Conservation (phyloP, 169 alveolate species). For the Cryptosporidium bovis region DNA sequence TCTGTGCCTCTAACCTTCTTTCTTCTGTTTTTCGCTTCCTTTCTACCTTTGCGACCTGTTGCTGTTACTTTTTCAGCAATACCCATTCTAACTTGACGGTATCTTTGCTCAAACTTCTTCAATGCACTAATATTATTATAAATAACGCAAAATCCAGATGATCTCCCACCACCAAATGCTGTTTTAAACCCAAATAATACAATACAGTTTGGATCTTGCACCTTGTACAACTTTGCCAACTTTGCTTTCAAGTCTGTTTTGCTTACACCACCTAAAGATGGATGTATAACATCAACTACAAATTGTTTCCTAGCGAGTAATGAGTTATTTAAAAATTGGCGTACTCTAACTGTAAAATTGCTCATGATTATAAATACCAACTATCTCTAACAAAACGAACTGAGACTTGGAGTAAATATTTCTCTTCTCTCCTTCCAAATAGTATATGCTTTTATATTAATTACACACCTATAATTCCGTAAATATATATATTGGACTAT, state of each 20-base stretch:
- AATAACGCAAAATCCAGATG: slow-evolving; percentile 94
- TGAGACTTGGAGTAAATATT: background rate
- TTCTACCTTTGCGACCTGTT: slow-evolving; percentile 88
- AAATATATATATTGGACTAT: no score
- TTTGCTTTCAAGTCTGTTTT: slow-evolving; percentile 90
- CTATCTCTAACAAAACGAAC: background rate
- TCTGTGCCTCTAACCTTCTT: slow-evolving; percentile 85
- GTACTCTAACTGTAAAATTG: slow-evolving; percentile 85
- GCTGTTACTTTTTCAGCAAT: slow-evolving; percentile 83
- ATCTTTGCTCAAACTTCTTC: slow-evolving; percentile 88
- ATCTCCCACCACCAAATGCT: slow-evolving; percentile 96
- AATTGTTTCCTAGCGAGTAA: slow-evolving; percentile 91
- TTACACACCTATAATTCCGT: no score
- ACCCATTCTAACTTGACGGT: slow-evolving; percentile 88
- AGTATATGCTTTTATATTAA: no score
- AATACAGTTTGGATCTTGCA: slow-evolving; percentile 86
- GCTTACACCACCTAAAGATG: slow-evolving; percentile 91
- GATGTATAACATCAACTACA: slow-evolving; percentile 92
- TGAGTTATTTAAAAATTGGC: slow-evolving; percentile 90
- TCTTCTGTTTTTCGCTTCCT: slow-evolving; percentile 89
- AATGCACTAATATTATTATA: slow-evolving; percentile 91
- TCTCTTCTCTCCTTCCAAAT: background rate
- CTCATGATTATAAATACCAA: slow-evolving; percentile 13
- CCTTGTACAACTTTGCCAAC: slow-evolving; percentile 89
- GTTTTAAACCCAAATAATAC: slow-evolving; percentile 92